These are phyloP conservation scores for Leishmania aethiopica DNA, from an alignment of 208 protist species.

Conservation along the genomic window DNA sequence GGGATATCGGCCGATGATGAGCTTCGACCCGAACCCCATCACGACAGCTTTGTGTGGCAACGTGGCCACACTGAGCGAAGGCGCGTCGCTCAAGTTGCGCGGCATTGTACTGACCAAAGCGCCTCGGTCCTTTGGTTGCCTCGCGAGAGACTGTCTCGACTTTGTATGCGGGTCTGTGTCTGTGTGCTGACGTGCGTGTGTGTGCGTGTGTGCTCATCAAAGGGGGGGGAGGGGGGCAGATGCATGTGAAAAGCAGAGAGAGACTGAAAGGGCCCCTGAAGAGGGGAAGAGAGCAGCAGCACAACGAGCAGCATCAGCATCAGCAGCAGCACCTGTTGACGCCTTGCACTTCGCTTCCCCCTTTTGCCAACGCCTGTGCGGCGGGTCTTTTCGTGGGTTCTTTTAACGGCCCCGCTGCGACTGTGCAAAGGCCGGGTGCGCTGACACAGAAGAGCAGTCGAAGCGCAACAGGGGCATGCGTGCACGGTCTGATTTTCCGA, in stretches of 20 bases:
- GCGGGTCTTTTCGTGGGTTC: neutral
- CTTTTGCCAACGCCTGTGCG: neutral
- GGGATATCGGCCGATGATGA: slow-evolving; percentile 60
- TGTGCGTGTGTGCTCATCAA: neutral
- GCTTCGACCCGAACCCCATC: slow-evolving; percentile 55
- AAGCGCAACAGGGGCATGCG: neutral
- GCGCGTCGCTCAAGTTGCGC: slow-evolving; percentile 27
- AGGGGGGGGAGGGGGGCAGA: neutral
- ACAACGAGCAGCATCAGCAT: neutral
- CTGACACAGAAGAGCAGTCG: neutral
- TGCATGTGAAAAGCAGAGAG: neutral
- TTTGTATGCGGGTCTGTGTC: neutral
- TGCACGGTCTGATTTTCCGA: too few relatives aligned
- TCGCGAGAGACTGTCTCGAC: neutral
- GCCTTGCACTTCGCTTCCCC: neutral
- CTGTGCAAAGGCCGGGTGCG: neutral
- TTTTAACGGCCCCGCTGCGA: neutral
- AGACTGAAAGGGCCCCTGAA: neutral
- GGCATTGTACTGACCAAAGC: slow-evolving; percentile 3
- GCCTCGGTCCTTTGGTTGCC: neutral
- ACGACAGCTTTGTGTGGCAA: slow-evolving; percentile 49
- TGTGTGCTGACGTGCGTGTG: neutral
- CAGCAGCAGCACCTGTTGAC: neutral
- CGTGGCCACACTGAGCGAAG: slow-evolving; percentile 52
- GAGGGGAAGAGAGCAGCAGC: neutral